Evolutionary conservation across 2,329 filamentous ascomycete species (phyloP).

Genomic region (Orbilia brochopaga): DNA sequence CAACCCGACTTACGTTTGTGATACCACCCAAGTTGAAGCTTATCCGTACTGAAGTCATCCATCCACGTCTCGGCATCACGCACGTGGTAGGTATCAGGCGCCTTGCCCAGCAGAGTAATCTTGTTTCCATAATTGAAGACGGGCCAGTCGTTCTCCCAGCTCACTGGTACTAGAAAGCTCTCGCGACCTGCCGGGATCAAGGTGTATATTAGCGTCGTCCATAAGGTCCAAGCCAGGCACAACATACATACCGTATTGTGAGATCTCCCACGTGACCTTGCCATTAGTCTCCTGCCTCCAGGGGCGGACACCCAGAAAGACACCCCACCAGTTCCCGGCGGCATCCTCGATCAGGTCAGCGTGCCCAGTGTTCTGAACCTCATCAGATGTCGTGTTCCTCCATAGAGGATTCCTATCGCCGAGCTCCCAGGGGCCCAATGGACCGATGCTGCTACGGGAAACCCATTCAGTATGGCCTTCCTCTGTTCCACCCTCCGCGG

Average conservation of each 20-base stretch:
- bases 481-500: conserved; percentile 68
- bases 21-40: conserved; percentile 34
- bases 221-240: neutral
- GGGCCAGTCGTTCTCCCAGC: conserved; percentile 64
- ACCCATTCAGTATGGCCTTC: conserved; percentile 68
- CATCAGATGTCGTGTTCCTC: conserved; percentile 51
- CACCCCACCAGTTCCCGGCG: conserved; percentile 62
- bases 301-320: conserved; percentile 57
- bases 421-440: conserved; percentile 60
- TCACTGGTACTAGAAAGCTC: conserved; percentile 62
- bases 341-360: conserved; percentile 62
- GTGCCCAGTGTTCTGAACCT: conserved; percentile 63
- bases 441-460: conserved; percentile 62
- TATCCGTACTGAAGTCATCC: conserved; percentile 22
- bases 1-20: conserved; percentile 32
- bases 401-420: conserved; percentile 64
- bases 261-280: conserved; percentile 38
- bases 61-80: conserved; percentile 37
- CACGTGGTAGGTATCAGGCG: conserved; percentile 33
- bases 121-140: conserved; percentile 62
- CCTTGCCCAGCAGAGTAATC: conserved; percentile 57
- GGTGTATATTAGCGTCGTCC: neutral
- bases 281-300: conserved; percentile 39
- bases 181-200: conserved; percentile 58
- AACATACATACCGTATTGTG: conserved; percentile 30